These are phyloP conservation scores for Solanum sejunctum DNA, from an alignment of 257 asterid species.

Conservation along the genomic window DNA sequence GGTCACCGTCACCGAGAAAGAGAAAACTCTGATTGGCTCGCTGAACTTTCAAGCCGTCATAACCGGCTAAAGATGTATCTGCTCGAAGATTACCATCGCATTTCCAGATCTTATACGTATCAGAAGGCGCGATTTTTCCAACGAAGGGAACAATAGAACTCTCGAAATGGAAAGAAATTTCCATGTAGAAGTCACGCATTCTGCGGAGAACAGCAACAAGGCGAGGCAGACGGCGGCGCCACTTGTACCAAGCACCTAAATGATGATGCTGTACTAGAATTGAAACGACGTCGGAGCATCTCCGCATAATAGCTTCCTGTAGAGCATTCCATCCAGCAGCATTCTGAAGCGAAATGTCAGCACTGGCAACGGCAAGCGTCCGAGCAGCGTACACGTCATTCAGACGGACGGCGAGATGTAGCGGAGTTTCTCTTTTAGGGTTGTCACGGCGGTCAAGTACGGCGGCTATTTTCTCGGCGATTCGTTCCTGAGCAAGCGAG, in stretches of 20 bases:
- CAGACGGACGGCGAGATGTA: conserved; percentile 91
- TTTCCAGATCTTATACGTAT: conserved; percentile 92
- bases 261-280: conserved; percentile 75
- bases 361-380: conserved; percentile 63
- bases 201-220: conserved; percentile 67
- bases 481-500: conserved; percentile 48
- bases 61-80: conserved; percentile 86
- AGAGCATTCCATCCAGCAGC: conserved; percentile 88
- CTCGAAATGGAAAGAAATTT: conserved; percentile 86
- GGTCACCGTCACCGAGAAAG: conserved; percentile 58
- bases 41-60: conserved; percentile 83
- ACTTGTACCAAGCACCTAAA: conserved; percentile 73
- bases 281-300: conserved; percentile 52
- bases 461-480: conserved; percentile 58
- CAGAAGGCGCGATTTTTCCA: conserved; percentile 91
- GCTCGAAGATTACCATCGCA: conserved; percentile 88
- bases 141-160: conserved; percentile 90
- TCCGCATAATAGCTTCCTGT: conserved; percentile 84
- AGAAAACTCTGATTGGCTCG: conserved; percentile 94
- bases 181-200: conserved; percentile 96
- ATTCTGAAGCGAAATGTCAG: conserved; percentile 79
- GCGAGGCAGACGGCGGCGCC: conserved; percentile 93
- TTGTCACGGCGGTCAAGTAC: conserved; percentile 80
- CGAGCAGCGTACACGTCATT: conserved; percentile 56
- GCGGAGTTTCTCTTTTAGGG: conserved; percentile 58